Percentiles rank a stretch among this genome's conserved stretches.
Evolutionary conservation across 495 filamentous ascomycete species (phyloP).

Genomic region (Oleoguttula mirabilis): DNA sequence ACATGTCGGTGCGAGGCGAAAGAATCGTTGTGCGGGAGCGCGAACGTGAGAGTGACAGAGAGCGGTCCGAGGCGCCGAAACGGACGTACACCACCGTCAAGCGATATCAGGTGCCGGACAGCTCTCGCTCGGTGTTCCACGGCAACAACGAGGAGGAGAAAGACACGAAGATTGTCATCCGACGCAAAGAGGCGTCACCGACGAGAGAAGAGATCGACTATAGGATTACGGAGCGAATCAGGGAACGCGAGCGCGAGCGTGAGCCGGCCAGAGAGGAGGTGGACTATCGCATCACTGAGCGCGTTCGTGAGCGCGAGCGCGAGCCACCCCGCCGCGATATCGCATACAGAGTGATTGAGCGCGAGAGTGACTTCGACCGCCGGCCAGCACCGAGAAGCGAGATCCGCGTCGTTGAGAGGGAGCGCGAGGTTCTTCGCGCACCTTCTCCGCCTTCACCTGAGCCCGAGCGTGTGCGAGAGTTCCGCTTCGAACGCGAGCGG

Average conservation of each 20-base stretch:
- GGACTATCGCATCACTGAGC: conserved; percentile 9
- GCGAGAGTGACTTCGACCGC: conserved; percentile 25
- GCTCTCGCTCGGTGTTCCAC: conserved; percentile 1
- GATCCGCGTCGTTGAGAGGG: conserved; percentile 24
- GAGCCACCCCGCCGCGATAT: conserved; percentile 8
- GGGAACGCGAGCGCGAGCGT: not conserved
- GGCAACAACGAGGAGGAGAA: conserved; percentile 21
- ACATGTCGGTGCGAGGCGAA: conserved; percentile 8
- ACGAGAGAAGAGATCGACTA: conserved; percentile 21
- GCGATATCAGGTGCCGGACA: conserved; percentile 32
- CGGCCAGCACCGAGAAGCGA: conserved; percentile 16
- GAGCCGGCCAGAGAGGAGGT: conserved; percentile 10
- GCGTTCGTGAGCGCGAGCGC: conserved; percentile 12
- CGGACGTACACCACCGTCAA: conserved; percentile 30
- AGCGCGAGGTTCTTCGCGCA: conserved; percentile 11
- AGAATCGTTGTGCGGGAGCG: conserved; percentile 5
- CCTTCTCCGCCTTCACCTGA: conserved; percentile 19
- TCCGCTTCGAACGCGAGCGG: conserved; percentile 28
- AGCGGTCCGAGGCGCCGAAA: conserved; percentile 18
- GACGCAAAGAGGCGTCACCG: conserved; percentile 5
- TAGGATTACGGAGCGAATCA: conserved; percentile 12
- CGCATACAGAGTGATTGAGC: conserved; percentile 20
- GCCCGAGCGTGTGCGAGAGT: conserved; percentile 21
- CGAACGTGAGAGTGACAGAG: conserved; percentile 3
- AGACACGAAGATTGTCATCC: conserved; percentile 26